phyloP scores from a whole-genome alignment of 768 basidiomycete species.

The Auricularia cornea region DNA sequence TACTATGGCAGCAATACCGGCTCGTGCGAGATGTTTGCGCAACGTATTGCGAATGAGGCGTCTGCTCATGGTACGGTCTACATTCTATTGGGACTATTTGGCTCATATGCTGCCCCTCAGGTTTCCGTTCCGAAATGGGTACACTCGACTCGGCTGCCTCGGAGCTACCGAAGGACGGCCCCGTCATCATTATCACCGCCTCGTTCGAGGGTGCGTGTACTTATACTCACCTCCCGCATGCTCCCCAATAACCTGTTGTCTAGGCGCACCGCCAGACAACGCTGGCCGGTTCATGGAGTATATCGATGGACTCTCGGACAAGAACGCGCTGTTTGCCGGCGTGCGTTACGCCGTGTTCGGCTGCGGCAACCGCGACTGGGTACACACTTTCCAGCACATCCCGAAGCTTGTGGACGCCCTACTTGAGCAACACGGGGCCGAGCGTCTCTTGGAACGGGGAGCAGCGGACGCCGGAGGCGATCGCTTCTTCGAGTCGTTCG shows the following conservation, averaged over 20 bases:
- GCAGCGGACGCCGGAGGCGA: conserved; percentile 34
- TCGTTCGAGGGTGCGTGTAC: conserved; percentile 45
- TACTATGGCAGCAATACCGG: conserved; percentile 42
- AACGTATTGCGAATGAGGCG: conserved; percentile 34
- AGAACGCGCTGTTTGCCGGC: conserved; percentile 17
- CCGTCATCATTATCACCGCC: conserved; percentile 37
- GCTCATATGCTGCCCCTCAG: conserved; percentile 15
- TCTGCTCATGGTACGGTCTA: conserved; percentile 25
- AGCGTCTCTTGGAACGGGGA: conserved; percentile 29
- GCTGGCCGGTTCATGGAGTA: conserved; percentile 38
- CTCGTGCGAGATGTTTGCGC: too few species aligned
- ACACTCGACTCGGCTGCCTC: conserved; percentile 33
- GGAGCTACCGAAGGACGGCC: conserved; percentile 34
- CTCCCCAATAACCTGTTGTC: too few species aligned
- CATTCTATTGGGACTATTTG: neutral
- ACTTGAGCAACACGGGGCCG: conserved; percentile 28
- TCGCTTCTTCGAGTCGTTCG: conserved; percentile 37
- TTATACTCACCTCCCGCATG: too few species aligned
- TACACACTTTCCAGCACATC: conserved; percentile 37
- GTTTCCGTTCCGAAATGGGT: conserved; percentile 31
- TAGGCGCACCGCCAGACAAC: conserved; percentile 43
- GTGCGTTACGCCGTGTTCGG: conserved; percentile 41
- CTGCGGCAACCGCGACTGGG: conserved; percentile 44
- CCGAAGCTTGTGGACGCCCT: conserved; percentile 33
- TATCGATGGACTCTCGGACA: conserved; percentile 23